Evolutionary conservation across 352 stramenopile species (phyloP), one percentile per base, ranked within the genome.

Genomic region (Globisporangium orthogonon): DNA sequence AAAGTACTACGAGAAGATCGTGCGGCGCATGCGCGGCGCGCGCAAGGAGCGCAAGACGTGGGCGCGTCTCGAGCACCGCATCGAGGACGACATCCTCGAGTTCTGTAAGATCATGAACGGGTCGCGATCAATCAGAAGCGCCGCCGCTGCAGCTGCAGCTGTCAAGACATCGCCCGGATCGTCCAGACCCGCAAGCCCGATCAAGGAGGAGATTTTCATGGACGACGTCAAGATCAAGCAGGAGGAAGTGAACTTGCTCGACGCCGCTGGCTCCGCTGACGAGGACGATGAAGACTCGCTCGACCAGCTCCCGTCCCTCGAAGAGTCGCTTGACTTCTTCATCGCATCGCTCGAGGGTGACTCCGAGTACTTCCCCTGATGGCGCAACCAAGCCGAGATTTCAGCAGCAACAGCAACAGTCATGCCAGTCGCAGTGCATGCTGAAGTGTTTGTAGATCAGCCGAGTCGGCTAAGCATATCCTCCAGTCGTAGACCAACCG

Each of bases 1-100:
- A 51, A 79, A 78, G 46, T 61, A 88, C 63, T 78, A 86, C 56
- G 77, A 88, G 50, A 90, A 90, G 65, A 78, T 88, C 54, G 67
- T 77, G 58, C 72, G 80, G 1, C 64, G 74, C n/a, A 61, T 87
- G 55, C 76, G 74, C 9, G 70, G 80, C 0, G 56, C 83, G 6
- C 75, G 74, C 52, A 83, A 86, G 50, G 78, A 84, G 35, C 73
- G 68, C 59, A 76, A 71, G 61, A 73, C 62, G 28, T 76, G 63
- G 60, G 70, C 66, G 11, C 53, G 73, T 18, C 58, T 73, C n/a
- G 74, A 86, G 56, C 74, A 85, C 58, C 73, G 74, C 50, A 83
- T 88, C 58, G 73, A 88, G 41, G 62, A 76, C 13, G 62, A 70
- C 23, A 67, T 70, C 37, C 46, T 67, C 14, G 54, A 61, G 54